Conservation (phyloP, 768 basidiomycete species). For the Lentinus brumalis region DNA sequence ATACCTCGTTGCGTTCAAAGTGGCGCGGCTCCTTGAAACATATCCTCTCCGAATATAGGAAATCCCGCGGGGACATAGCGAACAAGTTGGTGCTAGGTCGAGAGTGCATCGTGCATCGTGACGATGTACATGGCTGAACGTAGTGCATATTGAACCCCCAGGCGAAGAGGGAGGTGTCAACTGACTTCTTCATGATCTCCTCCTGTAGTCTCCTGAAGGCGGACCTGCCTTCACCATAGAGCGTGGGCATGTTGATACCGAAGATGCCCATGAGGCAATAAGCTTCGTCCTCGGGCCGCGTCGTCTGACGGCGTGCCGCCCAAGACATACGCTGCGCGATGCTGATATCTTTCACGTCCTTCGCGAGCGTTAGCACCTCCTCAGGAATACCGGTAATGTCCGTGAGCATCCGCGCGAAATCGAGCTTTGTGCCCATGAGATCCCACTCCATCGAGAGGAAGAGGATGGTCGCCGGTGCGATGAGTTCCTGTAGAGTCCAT, state of each 20-base stretch:
- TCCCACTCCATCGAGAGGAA: background rate
- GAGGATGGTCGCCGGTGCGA: background rate
- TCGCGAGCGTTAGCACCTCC: background rate
- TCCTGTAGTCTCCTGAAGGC: background rate
- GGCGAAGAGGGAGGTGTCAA: background rate
- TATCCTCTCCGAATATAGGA: too few species aligned
- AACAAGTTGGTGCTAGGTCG: too few species aligned
- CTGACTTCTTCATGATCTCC: background rate
- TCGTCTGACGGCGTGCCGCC: background rate
- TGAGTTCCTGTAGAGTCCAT: background rate
- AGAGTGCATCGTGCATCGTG: too few species aligned
- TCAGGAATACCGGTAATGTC: background rate
- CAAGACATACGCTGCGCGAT: background rate
- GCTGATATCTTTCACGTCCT: background rate
- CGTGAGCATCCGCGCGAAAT: slow-evolving; percentile 1
- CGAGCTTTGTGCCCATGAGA: background rate
- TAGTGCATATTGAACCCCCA: background rate
- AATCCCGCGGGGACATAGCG: too few species aligned
- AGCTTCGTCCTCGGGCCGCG: background rate
- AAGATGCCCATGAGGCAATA: slow-evolving; percentile 3
- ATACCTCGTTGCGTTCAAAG: too few species aligned
- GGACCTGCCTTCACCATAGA: background rate
- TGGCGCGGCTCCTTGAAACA: too few species aligned
- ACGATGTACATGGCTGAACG: too few species aligned
- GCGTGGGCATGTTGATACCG: background rate